These are phyloP conservation scores for Leptographium wingfieldii DNA, from an alignment of 2,329 filamentous ascomycete species.

Conservation along the genomic window DNA sequence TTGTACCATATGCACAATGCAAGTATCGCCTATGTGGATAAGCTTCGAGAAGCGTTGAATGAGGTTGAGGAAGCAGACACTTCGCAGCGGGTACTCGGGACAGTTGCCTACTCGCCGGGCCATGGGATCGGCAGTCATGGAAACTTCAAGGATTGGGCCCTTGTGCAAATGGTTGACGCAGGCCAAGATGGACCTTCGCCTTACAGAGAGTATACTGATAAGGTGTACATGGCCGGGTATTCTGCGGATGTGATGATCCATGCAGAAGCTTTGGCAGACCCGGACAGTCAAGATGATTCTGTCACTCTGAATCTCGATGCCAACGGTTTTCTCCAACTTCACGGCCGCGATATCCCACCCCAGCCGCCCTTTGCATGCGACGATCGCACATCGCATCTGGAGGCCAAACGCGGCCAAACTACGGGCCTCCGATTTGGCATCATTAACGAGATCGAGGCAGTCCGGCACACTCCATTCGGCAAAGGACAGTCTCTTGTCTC, in stretches of 20 bases:
- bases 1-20: too few species aligned
- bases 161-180: too few species aligned
- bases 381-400: neutral
- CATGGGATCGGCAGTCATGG: too few species aligned
- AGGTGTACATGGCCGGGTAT: too few species aligned
- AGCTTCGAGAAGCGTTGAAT: too few species aligned
- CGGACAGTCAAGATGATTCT: neutral
- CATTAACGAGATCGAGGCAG: constrained; percentile 1
- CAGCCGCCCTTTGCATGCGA: neutral
- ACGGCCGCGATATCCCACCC: neutral
- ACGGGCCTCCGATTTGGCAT: neutral
- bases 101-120: too few species aligned
- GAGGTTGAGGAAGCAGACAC: too few species aligned
- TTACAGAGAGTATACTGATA: too few species aligned
- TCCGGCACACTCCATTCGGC: neutral
- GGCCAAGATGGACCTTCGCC: too few species aligned
- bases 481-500: neutral
- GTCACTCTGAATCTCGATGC: neutral
- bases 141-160: too few species aligned
- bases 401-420: constrained; percentile 1
- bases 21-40: too few species aligned
- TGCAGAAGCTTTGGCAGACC: neutral
- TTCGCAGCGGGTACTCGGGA: too few species aligned
- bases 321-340: neutral
- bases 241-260: neutral